These are phyloP conservation scores for Suillus plorans DNA, from an alignment of 768 basidiomycete species.

Conservation along the genomic window DNA sequence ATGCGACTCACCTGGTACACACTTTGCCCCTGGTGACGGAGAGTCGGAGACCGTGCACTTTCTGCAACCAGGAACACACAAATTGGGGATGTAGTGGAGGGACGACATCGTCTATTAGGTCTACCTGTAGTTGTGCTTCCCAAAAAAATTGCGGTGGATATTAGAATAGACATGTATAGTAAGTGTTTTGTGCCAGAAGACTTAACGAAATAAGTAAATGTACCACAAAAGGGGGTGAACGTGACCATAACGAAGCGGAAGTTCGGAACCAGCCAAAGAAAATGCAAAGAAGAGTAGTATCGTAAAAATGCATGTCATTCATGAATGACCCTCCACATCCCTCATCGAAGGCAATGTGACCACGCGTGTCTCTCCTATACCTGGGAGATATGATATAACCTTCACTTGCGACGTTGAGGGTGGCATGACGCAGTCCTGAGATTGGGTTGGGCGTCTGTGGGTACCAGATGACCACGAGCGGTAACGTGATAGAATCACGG, in stretches of 20 bases:
- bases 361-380: background rate
- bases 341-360: background rate
- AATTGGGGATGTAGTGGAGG: background rate
- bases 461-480: background rate
- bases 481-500: conserved; percentile 1
- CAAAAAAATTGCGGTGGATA: background rate
- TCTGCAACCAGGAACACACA: conserved; percentile 2
- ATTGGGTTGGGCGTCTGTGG: background rate
- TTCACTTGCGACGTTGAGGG: conserved; percentile 3
- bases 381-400: background rate
- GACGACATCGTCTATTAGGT: background rate
- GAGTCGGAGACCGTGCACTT: background rate
- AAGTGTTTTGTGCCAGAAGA: background rate
- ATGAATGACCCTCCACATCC: conserved; percentile 1
- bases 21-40: background rate
- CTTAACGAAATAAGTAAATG: conserved; percentile 1
- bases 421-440: background rate
- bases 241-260: background rate
- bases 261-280: conserved; percentile 7
- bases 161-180: background rate
- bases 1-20: background rate
- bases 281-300: conserved; percentile 2
- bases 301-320: conserved; percentile 5
- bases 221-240: background rate
- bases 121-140: background rate